Base-by-base conservation (phyloP, 345 rosid species). In the Arabidopsis suecica region DNA sequence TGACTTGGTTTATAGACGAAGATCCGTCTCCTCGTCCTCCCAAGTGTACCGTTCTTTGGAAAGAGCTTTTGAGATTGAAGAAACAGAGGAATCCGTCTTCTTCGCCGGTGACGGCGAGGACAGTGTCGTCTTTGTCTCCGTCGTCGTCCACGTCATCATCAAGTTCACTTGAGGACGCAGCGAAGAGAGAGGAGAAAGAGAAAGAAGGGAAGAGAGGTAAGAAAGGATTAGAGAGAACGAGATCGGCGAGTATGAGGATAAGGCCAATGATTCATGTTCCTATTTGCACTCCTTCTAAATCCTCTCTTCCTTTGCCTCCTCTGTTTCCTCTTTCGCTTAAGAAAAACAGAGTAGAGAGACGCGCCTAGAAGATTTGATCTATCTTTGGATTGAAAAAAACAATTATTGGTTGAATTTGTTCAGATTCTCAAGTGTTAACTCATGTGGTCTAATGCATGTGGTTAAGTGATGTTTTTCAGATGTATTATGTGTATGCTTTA, bases 11-110 rank as follows among this genome's bases (percentile, higher is more conserved):
- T 78, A 80, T 88, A 28, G 97, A 95, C 61, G 99, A 95, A 54
- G 97, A 95, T 58, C 97, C 97, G 55, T 95, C 99, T 59, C 99
- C 99, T 41, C 83, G 98, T 73, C 98, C 97, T n/a, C 98, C 98
- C 0, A 93, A 91, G 41, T 93, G 98, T 72, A 91, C 97, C 1
- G 99, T 95, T 28, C 60, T 95, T 2, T 95, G 97, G 97, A 95
- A 91, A 83, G 99, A 92, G 82, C 72, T 95, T 76, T 87, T 95
- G 13, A 75, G 96, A 83, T 68, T 95, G 69, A 91, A 85, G 86
- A 95, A 95, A 80, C 97, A 92, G 68, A 74, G 92, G 0, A 77
- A 84, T 44, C 69, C 87, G 30, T 5, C 55, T 11, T n/a, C 77
- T 6, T 50, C 73, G 6, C 36, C 68, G 23, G 45, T 12, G 12